These are phyloP conservation scores for Kodamaea fukazawae DNA, from an alignment of 805 yeast genomes.

Conservation along the genomic window DNA sequence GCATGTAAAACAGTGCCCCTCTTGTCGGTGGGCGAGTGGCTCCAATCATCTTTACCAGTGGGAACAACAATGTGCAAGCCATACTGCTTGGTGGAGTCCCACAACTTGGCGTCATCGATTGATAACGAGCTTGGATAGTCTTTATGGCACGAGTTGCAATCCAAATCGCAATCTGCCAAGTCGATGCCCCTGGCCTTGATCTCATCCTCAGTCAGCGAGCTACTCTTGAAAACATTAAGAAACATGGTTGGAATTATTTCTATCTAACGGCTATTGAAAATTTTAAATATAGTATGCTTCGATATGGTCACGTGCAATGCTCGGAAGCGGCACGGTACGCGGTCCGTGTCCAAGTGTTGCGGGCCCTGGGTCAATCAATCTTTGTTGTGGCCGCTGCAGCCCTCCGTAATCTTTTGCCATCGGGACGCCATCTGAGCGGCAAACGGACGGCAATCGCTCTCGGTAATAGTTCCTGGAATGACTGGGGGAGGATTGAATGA, in stretches of 20 bases:
- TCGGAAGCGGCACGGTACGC: too few relatives aligned
- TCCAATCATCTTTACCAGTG: slow-evolving; percentile 86
- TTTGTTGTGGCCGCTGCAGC: too few relatives aligned
- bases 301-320: too few relatives aligned
- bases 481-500: too few relatives aligned
- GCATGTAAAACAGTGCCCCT: slow-evolving; percentile 45
- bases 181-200: slow-evolving; percentile 20
- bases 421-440: background rate
- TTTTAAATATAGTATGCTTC: background rate
- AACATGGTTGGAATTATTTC: background rate
- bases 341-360: too few relatives aligned
- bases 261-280: background rate
- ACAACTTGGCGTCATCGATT: slow-evolving; percentile 46
- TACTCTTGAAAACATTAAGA: slow-evolving; percentile 2
- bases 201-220: slow-evolving; percentile 1
- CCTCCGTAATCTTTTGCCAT: background rate
- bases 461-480: too few relatives aligned
- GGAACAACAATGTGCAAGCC: slow-evolving; percentile 76
- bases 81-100: slow-evolving; percentile 69
- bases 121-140: slow-evolving; percentile 52
- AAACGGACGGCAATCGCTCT: too few relatives aligned
- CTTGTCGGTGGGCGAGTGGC: slow-evolving; percentile 59
- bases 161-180: slow-evolving; percentile 48
- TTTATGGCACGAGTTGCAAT: slow-evolving; percentile 54
- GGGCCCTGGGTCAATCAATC: too few relatives aligned